Conservation (phyloP, 2,329 filamentous ascomycete species). For the Helotiales sp. region DNA sequence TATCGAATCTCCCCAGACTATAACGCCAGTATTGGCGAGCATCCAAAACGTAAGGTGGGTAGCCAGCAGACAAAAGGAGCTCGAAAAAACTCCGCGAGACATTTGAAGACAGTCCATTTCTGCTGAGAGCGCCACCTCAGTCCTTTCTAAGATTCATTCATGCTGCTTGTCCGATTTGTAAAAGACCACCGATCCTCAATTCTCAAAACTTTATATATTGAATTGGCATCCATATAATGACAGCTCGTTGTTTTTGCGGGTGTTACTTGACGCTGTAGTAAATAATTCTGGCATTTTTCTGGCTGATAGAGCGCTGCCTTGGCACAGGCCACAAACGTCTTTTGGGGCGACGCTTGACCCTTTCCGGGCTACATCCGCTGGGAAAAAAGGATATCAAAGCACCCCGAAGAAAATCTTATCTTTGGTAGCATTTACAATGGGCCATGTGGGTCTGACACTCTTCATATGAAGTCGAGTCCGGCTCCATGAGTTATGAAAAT, state of each 20-base stretch:
- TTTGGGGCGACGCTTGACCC: neutral
- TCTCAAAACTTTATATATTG: too few species aligned
- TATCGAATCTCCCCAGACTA: neutral
- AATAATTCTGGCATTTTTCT: neutral
- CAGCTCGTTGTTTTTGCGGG: neutral
- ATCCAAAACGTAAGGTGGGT: neutral
- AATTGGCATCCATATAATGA: too few species aligned
- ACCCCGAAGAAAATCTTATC: neutral
- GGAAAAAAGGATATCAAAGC: neutral
- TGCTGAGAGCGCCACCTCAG: neutral
- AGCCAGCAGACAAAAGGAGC: neutral
- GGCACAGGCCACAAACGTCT: neutral
- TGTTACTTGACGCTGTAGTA: neutral
- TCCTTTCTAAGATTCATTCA: neutral
- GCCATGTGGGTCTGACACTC: neutral
- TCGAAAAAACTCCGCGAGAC: neutral
- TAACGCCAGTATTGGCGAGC: neutral
- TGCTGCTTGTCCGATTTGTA: neutral
- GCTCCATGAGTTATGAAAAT: neutral
- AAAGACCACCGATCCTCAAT: neutral
- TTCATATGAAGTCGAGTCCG: neutral
- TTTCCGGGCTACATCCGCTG: neutral
- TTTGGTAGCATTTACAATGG: neutral
- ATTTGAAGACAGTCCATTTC: neutral
- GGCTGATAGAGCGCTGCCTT: neutral